Base-by-base conservation (phyloP, 345 rosid species). In the Eucalyptus globulus region DNA sequence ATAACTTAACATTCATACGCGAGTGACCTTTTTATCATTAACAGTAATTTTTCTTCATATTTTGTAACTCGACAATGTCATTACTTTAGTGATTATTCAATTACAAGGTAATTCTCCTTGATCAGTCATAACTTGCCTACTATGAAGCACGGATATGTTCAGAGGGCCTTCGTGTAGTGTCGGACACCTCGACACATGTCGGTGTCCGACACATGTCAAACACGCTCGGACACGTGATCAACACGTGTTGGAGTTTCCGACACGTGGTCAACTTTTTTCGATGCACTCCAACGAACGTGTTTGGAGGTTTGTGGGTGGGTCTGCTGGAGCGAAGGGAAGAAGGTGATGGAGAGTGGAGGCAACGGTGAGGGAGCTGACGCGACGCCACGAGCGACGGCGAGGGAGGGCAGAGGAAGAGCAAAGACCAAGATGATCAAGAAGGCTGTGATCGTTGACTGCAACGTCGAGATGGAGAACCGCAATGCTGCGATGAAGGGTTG, bases 231-330 rank as follows among this genome's bases (percentile, higher is more conserved):
- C 4, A 51, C 4, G 2, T 16, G 22, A 0, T 51, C 21, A 51
- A 51, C 54, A 51, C 2, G 8, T 6, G 21, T 51, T 0, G 0
- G 54, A 51, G 54, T 51, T 51, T 51, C 0, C 1, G 8, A 51
- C 54, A 51, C 0, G 4, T 51, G 56, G 4, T 17, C 4, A 17
- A 51, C 22, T 51, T 1, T 51, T 51, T 17, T 0, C 0, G 4
- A 50, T 2, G 1, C 2, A 2, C 21, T 51, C 0, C 0, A 1
- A 51, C 1, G 2, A 0, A 0, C 0, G 4, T 51, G 22, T 51
- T 0, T 1, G 0, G 0, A 17, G 56, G 22, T 51, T 51, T 51
- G 4, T 51, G 56, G 4, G 22, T 0, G 0, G 0, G 56, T 51
- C 0, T 51, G 0, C 0, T 0, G 0, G 22, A 17, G 56, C 1